phyloP scores from a whole-genome alignment of 768 basidiomycete species.

The Daedaleopsis nitida region DNA sequence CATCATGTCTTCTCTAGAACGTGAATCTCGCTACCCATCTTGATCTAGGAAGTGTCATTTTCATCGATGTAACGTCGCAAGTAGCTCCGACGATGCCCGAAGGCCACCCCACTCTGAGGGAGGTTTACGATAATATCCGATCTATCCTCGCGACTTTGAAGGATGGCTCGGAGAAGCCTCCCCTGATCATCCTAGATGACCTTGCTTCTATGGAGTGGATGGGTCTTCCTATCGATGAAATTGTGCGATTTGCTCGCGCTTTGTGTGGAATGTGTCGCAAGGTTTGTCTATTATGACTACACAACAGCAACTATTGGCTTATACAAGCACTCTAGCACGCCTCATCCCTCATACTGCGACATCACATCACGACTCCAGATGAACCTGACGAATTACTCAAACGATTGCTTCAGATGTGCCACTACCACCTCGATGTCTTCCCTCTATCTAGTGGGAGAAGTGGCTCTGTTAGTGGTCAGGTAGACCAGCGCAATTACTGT shows the following conservation, averaged over 20 bases:
- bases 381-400: slow-evolving; percentile 65
- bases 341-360: slow-evolving; percentile 61
- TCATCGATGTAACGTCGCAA: slow-evolving; percentile 53
- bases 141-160: slow-evolving; percentile 1
- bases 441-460: slow-evolving; percentile 76
- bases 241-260: slow-evolving; percentile 62
- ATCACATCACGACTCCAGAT: slow-evolving; percentile 54
- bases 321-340: slow-evolving; percentile 39
- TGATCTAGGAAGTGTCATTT: slow-evolving; percentile 44
- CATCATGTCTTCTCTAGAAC: slow-evolving; percentile 25
- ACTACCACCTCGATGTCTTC: slow-evolving; percentile 72
- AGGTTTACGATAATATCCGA: slow-evolving; percentile 21
- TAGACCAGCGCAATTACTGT: slow-evolving; percentile 23
- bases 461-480: slow-evolving; percentile 79
- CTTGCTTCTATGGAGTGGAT: slow-evolving; percentile 72
- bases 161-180: slow-evolving; percentile 15
- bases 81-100: slow-evolving; percentile 27
- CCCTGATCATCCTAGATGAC: slow-evolving; percentile 71
- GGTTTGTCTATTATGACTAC: slow-evolving; percentile 34
- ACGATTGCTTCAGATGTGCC: slow-evolving; percentile 59
- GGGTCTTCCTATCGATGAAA: slow-evolving; percentile 52
- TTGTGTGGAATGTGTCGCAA: slow-evolving; percentile 56
- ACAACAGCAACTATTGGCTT: neutral
- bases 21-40: slow-evolving; percentile 35
- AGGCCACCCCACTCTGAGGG: slow-evolving; percentile 18